Conservation (phyloP, 164 flowering plant genomes). For the Akebia trifoliata region DNA sequence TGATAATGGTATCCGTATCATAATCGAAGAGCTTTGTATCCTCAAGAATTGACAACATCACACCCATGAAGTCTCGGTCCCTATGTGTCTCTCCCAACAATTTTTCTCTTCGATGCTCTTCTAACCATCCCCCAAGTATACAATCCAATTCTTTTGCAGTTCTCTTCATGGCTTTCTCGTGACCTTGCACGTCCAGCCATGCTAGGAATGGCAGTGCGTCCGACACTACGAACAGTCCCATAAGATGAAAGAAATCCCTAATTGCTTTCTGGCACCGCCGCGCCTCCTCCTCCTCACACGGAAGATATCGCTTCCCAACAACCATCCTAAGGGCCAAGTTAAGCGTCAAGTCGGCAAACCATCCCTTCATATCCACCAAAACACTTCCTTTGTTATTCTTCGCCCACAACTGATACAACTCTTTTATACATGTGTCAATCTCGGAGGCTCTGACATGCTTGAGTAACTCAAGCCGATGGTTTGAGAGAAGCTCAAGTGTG, state of each 20-base stretch:
- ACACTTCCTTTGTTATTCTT: not conserved
- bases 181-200: constrained; percentile 22
- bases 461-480: constrained; percentile 14
- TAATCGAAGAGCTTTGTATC: not conserved
- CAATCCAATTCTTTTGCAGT: constrained; percentile 15
- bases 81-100: not conserved
- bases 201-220: constrained; percentile 22
- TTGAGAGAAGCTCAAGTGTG: constrained; percentile 20
- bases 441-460: constrained; percentile 13
- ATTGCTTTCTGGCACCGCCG: constrained; percentile 3
- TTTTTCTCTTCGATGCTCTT: constrained; percentile 14
- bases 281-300: not conserved
- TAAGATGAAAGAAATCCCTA: not conserved
- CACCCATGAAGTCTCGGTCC: constrained; percentile 25
- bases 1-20: constrained; percentile 10
- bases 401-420: constrained; percentile 11
- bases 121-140: constrained; percentile 14
- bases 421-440: constrained; percentile 10
- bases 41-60: constrained; percentile 18
- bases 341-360: constrained; percentile 13
- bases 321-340: constrained; percentile 16
- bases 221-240: constrained; percentile 12
- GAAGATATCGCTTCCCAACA: constrained; percentile 20
- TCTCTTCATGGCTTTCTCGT: constrained; percentile 20
- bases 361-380: constrained; percentile 17